Conservation (phyloP, 805 yeast genomes). For the Trichomonascus vanleenenianus region DNA sequence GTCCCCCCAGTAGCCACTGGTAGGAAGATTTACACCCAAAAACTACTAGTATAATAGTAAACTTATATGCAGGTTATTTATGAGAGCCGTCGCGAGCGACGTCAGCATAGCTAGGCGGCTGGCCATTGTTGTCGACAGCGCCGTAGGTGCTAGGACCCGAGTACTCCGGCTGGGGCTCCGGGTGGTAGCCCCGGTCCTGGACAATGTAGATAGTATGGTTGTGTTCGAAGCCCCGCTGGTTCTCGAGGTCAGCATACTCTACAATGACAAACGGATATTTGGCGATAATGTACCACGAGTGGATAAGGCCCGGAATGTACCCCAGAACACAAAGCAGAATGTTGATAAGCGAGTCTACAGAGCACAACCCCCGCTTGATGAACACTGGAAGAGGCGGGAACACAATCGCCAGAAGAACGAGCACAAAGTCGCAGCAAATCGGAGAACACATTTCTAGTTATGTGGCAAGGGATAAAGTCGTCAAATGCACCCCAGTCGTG, state of each 20-base stretch:
- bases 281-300: constrained; percentile 71
- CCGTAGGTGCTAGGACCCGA: constrained; percentile 1
- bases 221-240: constrained; percentile 9
- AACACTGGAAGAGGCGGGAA: constrained; percentile 77
- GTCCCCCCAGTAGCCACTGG: no score
- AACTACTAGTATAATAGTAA: no score
- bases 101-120: constrained; percentile 5
- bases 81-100: background rate
- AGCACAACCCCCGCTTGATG: constrained; percentile 62
- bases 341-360: constrained; percentile 62
- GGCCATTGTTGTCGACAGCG: background rate
- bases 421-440: constrained; percentile 48
- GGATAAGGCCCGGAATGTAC: constrained; percentile 69
- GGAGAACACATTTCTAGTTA: constrained; percentile 6
- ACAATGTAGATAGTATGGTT: constrained; percentile 2
- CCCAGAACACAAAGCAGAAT: constrained; percentile 65
- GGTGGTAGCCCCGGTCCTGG: background rate
- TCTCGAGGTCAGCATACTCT: constrained; percentile 23
- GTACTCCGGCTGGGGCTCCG: background rate
- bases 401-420: constrained; percentile 61
- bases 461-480: no score
- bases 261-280: constrained; percentile 44
- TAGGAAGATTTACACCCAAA: no score
- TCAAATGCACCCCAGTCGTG: no score
- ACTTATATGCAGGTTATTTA: no score